Evolutionary conservation across 176 grass and related monocot species (phyloP), one percentile per base, ranked within the genome.

Genomic region (Oryza brachyantha): DNA sequence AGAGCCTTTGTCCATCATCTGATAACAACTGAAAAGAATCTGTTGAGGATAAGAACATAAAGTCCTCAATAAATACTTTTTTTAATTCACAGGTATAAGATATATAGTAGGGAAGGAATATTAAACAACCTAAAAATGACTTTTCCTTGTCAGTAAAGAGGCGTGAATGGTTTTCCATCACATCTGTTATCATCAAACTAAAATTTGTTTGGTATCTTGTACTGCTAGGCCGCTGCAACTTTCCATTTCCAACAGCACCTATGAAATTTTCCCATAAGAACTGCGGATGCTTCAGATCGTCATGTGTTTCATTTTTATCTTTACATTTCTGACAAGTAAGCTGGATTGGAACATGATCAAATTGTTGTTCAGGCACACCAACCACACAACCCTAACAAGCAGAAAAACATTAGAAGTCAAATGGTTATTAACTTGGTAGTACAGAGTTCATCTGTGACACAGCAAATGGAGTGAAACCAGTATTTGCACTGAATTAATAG

Each of bases 141-240:
- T 86, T 90, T 80, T 97, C 95, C 8, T 86, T 35, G 16, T 68
- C 70, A 46, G 64, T 97, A 48, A 94, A 92, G 74, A 94, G 85
- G 72, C 92, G 81, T 71, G 69, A 10, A 79, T 97, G 85, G 87
- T 89, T 82, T 39, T 59, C 81, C 81, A 98, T 90, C 79, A 98
- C 95, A 80, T 94, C 92, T 43, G 78, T 46, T 70, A 92, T 85
- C 85, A 94, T 88, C 64, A 86, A 85, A 83, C 62, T 83, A 79
- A 98, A 98, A 86, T 89, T 93, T 74, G 14, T 74, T 64, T 92
- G 90, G 22, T 94, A 98, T 86, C 83, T 94, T 48, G 74, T 84
- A 68, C 58, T 79, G 68, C 31, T 75, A 78, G 77, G 80, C 28
- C 0, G 45, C 50, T 84, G 80, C 12, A 65, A 67, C 42, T 89